Percentiles rank a stretch among this genome's conserved stretches.
Evolutionary conservation across 2,329 filamentous ascomycete genomes (phyloP).

Genomic region (Pseudopithomyces maydicus): DNA sequence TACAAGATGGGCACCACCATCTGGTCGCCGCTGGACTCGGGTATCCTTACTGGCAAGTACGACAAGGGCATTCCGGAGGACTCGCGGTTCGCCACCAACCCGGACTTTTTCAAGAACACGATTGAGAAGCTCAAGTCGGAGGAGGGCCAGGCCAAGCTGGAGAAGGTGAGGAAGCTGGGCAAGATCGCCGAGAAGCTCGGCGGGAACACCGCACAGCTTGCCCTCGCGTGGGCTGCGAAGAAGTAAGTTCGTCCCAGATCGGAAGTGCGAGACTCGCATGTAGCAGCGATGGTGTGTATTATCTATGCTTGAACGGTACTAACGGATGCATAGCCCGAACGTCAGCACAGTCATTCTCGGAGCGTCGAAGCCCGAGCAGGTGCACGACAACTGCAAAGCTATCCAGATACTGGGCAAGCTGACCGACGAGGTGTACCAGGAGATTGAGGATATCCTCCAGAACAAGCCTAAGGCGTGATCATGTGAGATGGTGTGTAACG

Average conservation of each 20-base stretch:
- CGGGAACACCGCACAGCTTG: slow-evolving; percentile 56
- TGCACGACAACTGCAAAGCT: slow-evolving; percentile 56
- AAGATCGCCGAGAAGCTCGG: slow-evolving; percentile 56
- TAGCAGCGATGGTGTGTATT: neutral
- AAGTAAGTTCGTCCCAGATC: slow-evolving; percentile 44
- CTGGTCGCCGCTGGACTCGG: slow-evolving; percentile 61
- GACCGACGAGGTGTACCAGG: slow-evolving; percentile 46
- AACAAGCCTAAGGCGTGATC: slow-evolving; percentile 43
- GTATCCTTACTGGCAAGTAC: slow-evolving; percentile 67
- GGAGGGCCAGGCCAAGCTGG: slow-evolving; percentile 59
- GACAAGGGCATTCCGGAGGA: slow-evolving; percentile 66
- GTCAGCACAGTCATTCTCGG: slow-evolving; percentile 63
- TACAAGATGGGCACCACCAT: slow-evolving; percentile 63
- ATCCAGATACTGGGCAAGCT: slow-evolving; percentile 49
- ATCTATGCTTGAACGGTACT: slow-evolving; percentile 4
- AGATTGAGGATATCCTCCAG: slow-evolving; percentile 46
- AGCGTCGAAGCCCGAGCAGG: slow-evolving; percentile 55
- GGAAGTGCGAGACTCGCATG: neutral
- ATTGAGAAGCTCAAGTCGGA: slow-evolving; percentile 57
- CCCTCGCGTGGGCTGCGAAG: slow-evolving; percentile 65
- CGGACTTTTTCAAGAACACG: slow-evolving; percentile 62
- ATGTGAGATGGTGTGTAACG: neutral
- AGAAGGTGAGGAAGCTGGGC: slow-evolving; percentile 62
- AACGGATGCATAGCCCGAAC: slow-evolving; percentile 45
- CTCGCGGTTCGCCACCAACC: slow-evolving; percentile 64